These are phyloP conservation scores for Epichloe baconii DNA, from an alignment of 2,329 filamentous ascomycete species.

Conservation along the genomic window DNA sequence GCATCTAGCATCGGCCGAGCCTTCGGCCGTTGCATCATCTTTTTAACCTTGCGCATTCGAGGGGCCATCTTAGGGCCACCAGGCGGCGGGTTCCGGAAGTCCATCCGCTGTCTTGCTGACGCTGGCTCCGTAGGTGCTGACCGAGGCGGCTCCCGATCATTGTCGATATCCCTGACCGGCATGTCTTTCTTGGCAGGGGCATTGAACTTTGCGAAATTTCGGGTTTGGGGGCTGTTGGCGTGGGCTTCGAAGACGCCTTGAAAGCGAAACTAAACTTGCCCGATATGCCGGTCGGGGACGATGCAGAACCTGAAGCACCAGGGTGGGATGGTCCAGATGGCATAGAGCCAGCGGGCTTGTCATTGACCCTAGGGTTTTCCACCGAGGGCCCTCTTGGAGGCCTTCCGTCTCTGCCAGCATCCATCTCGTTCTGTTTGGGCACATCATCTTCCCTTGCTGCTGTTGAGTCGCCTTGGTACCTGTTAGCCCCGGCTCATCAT, in stretches of 20 bases:
- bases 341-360: slow-evolving; percentile 3
- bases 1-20: slow-evolving; percentile 55
- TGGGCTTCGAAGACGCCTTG: slow-evolving; percentile 55
- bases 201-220: slow-evolving; percentile 57
- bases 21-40: slow-evolving; percentile 57
- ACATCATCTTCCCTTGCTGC: background rate
- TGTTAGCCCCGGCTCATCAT: slow-evolving; percentile 8
- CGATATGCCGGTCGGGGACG: slow-evolving; percentile 28
- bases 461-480: slow-evolving; percentile 8
- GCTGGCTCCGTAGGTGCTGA: slow-evolving; percentile 41
- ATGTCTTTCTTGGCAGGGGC: slow-evolving; percentile 35
- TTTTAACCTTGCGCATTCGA: slow-evolving; percentile 50
- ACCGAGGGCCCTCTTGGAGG: background rate
- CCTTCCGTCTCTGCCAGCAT: background rate
- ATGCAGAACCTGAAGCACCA: slow-evolving; percentile 31
- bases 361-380: background rate
- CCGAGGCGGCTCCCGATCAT: slow-evolving; percentile 34
- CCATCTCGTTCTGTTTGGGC: background rate
- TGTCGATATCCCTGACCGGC: slow-evolving; percentile 12
- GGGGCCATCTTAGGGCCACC: slow-evolving; percentile 26
- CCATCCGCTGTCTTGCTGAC: slow-evolving; percentile 29
- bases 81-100: slow-evolving; percentile 18
- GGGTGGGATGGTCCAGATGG: background rate
- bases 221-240: slow-evolving; percentile 44
- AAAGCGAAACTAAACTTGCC: slow-evolving; percentile 90